Conservation (phyloP, 139 green algal genomes). For the Astrephomene gubernaculifera region DNA sequence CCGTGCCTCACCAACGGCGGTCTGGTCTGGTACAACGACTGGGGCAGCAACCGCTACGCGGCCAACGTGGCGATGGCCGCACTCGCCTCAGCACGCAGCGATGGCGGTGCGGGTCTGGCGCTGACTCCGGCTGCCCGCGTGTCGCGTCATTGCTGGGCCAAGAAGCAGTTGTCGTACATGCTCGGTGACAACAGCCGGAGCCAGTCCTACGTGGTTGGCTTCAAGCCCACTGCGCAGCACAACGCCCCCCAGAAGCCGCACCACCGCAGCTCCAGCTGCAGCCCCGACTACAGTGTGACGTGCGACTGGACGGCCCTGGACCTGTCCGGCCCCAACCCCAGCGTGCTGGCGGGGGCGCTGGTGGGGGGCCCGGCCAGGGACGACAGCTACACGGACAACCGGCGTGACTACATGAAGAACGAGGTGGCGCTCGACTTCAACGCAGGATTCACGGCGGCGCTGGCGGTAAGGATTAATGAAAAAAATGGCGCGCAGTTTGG, state of each 20-base stretch:
- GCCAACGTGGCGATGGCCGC: conserved; percentile 31
- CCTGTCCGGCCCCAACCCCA: conserved; percentile 1
- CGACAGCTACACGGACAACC: conserved; percentile 43
- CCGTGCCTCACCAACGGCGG: conserved; percentile 51
- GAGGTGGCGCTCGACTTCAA: conserved; percentile 62
- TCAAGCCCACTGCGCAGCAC: neutral
- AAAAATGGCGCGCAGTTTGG: too few relatives aligned
- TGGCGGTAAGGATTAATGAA: conserved; percentile 25
- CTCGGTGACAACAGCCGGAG: conserved; percentile 21
- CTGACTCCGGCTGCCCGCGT: neutral
- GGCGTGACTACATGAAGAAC: conserved; percentile 41
- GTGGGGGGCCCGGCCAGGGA: conserved; percentile 62
- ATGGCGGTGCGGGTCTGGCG: neutral
- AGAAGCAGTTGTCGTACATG: conserved; percentile 24
- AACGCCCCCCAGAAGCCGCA: neutral
- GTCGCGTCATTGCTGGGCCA: conserved; percentile 4
- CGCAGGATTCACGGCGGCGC: conserved; percentile 53
- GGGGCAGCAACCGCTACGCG: conserved; percentile 51
- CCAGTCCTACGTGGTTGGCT: conserved; percentile 35
- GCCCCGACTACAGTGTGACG: neutral
- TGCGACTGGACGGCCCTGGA: conserved; percentile 9
- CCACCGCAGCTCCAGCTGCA: conserved; percentile 36
- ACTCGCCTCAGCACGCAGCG: neutral
- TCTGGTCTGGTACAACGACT: conserved; percentile 49
- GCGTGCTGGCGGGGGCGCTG: conserved; percentile 47